Conservation (phyloP, 139 green algal genomes). For the Nannochloris sp. region DNA sequence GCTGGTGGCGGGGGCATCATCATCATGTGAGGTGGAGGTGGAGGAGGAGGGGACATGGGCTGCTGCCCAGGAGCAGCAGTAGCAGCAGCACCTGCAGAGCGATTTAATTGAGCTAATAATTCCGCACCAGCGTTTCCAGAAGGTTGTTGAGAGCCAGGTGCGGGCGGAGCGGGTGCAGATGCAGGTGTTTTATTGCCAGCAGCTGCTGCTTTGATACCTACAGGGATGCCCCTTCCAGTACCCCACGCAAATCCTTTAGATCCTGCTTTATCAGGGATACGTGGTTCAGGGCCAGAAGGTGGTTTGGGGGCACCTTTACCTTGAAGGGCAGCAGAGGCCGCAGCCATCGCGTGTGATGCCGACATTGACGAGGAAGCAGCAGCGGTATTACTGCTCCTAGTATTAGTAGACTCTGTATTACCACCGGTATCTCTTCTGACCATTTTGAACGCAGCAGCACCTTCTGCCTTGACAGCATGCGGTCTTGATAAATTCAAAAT, state of each 20-base stretch:
- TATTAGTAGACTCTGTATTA: not conserved
- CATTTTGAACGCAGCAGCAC: not conserved
- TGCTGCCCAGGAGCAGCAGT: not conserved
- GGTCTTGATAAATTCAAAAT: constrained; percentile 52
- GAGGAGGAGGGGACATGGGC: not conserved
- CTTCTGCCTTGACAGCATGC: constrained; percentile 19
- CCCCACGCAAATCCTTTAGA: constrained; percentile 1
- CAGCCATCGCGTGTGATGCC: not conserved
- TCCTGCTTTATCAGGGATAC: not conserved
- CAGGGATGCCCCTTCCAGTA: not conserved
- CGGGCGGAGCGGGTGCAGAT: not conserved
- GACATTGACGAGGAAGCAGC: not conserved
- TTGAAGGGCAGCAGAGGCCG: not conserved
- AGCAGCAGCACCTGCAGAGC: not conserved
- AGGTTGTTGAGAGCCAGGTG: not conserved
- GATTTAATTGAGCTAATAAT: constrained; percentile 1
- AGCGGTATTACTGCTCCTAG: not conserved
- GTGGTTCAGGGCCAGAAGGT: not conserved
- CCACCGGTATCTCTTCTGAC: constrained; percentile 2
- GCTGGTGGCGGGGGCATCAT: not conserved
- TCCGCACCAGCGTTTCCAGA: not conserved
- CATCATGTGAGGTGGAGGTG: not conserved
- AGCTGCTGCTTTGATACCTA: too few species aligned
- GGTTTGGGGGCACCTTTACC: not conserved
- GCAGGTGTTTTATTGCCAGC: too few species aligned